Percentiles rank a stretch among this genome's conserved stretches.
phyloP scores from a whole-genome alignment of 805 yeast genomes.

The Huiozyma naganishii region DNA sequence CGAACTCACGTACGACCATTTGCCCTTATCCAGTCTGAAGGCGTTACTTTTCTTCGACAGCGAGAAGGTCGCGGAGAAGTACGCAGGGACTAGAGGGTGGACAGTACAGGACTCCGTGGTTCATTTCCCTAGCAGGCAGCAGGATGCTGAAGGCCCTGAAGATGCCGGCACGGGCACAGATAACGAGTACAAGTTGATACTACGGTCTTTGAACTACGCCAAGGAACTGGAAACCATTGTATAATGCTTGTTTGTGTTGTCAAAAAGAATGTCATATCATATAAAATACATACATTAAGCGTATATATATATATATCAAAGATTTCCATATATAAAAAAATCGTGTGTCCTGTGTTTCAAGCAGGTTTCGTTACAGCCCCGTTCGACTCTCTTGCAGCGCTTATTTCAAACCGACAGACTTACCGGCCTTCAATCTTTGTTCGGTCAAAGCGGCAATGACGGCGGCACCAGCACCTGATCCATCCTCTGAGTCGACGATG shows the following conservation, averaged over 20 bases:
- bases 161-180: neutral
- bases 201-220: conserved; percentile 75
- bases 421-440: conserved; percentile 57
- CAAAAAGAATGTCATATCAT: neutral
- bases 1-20: conserved; percentile 60
- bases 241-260: conserved; percentile 22
- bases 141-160: conserved; percentile 25
- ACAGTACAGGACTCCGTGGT: conserved; percentile 39
- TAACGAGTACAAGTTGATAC: conserved; percentile 32
- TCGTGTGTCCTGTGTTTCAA: no score
- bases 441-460: conserved; percentile 90
- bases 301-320: neutral
- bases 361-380: no score
- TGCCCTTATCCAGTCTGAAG: conserved; percentile 78
- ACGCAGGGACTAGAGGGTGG: conserved; percentile 52
- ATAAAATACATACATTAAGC: neutral
- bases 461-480: conserved; percentile 98
- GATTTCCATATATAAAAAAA: no score
- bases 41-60: conserved; percentile 59
- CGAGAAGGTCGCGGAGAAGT: conserved; percentile 43
- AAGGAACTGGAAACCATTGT: conserved; percentile 87
- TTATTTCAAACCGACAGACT: conserved; percentile 43
- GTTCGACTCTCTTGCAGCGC: no score
- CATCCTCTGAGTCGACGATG: conserved; percentile 91
- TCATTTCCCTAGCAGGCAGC: conserved; percentile 31